Evolutionary conservation across 148 eudicot genomes (phyloP), one percentile per base, ranked within the genome.

Genomic region (Chenopodium formosanum): DNA sequence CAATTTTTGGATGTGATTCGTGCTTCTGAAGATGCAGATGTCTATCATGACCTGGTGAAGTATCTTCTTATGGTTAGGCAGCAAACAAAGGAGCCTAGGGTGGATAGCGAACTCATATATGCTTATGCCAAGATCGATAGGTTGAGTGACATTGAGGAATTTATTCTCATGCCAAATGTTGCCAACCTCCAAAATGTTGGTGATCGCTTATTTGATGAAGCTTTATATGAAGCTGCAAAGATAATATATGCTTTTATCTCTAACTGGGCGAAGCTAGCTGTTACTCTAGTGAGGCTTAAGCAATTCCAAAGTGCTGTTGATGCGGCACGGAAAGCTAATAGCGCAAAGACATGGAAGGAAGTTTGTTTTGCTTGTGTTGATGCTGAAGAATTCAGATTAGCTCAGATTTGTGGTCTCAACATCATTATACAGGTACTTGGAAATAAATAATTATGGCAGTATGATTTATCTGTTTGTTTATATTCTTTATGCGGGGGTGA

Each of bases 281-380:
- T 78, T 80, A 95, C 98, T 12, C 90, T 95, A 8, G 97, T 95
- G 66, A 93, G 90, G 91, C 87, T 95, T 79, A 87, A 89, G 78
- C 98, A 95, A 83, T 95, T 92, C 80, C 98, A 95, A 91, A 95
- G 97, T 46, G 98, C 98, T 79, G 98, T 95, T 85, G 98, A 95
- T 88, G 98, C 98, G 19, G 98, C 98, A 76, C 81, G 97, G 19
- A 95, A 95, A 89, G 98, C 98, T 64, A 95, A 95, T 74, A 95
- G 98, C 82, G 88, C 98, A 50, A 95, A 93, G 85, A 95, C 97
- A 68, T 95, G 98, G 98, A 95, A 95, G 84, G 97, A 95, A 88
- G 98, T 95, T 62, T 95, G 98, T 84, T 95, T 95, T 85, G 97
- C 98, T 65, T 95, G 98, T 92, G 97, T 95, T 81, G 97, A 95